Base-by-base conservation (phyloP, 1,139 yeast genomes). In the Kodamaea ohmeri region DNA sequence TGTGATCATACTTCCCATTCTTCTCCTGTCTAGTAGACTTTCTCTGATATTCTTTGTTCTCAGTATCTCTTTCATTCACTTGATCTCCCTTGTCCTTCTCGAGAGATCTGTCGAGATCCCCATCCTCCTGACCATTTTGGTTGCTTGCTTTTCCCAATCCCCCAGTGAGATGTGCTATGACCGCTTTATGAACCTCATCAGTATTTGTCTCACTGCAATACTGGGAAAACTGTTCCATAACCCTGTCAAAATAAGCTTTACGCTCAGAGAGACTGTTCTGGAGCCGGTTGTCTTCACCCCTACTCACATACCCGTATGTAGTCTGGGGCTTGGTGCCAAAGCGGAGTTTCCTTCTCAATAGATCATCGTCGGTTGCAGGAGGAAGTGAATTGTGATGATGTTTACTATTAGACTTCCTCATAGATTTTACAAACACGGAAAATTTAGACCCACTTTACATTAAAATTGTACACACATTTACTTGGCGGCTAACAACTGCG, bases 401-500 rank as follows among this genome's bases (percentile, higher is more conserved):
- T 27, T 16, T 16, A 20, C 22, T 7, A 20, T 7, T 27, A n/a
- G 30, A 8, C n/a, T 29, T 7, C n/a, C 12, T 25, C 24, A 25
- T 25, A 13, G 18, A 9, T 33, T 13, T 33, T 25, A 24, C 35
- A 33, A 33, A 16, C 14, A 11, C 28, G 9, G 29, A 20, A 33
- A 19, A 34, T 34, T 16, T 24, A 20, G 19, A 14, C 27, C 27
- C 34, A 13, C 18, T 32, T 19, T 19, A 30, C 35, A 22, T 24
- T 22, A 24, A 25, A n/a, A 18, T 21, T 12, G n/a, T 19, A 25
- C 21, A 34, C 14, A 34, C 34, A 31, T 33, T n/a, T 33, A 71
- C 58, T 70, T 71, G 39, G 76, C 73, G 40, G 75, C 67, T 60
- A 86, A 74, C 54, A 86, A 75, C 51, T 83, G 84, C 47, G 94